Base-by-base conservation (phyloP, 331 rosid species). In the Acacia concinna region DNA sequence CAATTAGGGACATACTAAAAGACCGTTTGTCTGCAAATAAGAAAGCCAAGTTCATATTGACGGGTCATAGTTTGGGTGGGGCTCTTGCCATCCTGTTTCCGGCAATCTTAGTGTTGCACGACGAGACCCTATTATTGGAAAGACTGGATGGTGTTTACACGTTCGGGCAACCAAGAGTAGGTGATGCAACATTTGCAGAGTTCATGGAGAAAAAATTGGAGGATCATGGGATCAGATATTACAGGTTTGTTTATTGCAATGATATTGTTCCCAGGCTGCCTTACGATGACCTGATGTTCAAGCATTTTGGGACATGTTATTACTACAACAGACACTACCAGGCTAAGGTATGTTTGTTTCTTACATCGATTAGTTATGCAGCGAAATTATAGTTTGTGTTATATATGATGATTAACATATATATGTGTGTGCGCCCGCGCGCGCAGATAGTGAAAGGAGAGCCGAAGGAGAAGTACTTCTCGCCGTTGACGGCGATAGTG, bases 81-180 rank as follows among this genome's bases (percentile, higher is more conserved):
- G 97, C 97, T 6, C 84, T 94, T 0, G 97, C 98, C 6, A 91
- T 94, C 14, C 81, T 92, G 0, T 89, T 87, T 78, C 89, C 92
- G 0, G 88, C 95, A 0, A 77, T 94, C n/a, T 28, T 92, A 79
- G 74, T 82, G 9, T 77, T 90, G 49, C 97, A 94, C 57, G 83
- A 85, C 8, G 97, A 93, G 52, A 81, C 66, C 13, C 79, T 84
- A 63, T 31, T 94, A 71, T 68, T 94, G 15, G 88, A 89, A 76
- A 89, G 92, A 68, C 62, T 91, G 27, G 91, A 91, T 51, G 97
- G 97, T 21, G 84, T 94, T 35, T 92, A 90, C 78, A 94, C 98
- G 1, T 94, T 92, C 80, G 98, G 98, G 27, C 98, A 92, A 66
- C 98, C 98, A 14, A 86, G 98, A 20, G 97, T 94, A 35, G 97